A percentile compares a stretch with the other conserved stretches of the same genome.
Evolutionary conservation across 2,329 filamentous ascomycete genomes (phyloP).

Genomic region (Monosporascus sp.): DNA sequence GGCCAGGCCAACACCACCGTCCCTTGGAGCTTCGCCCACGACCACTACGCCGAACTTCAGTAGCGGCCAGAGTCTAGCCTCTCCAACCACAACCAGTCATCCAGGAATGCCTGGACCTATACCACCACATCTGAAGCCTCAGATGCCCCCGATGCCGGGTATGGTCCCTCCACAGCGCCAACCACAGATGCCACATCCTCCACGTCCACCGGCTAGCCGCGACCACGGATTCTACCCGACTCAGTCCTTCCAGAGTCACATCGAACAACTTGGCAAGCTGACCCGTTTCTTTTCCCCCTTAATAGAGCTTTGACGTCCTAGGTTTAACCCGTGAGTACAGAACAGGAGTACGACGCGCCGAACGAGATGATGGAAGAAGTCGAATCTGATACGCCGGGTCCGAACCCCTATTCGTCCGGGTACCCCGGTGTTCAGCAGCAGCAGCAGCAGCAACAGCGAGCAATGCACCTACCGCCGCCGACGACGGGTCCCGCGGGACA

Average conservation of each 20-base stretch:
- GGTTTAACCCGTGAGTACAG: conserved; percentile 66
- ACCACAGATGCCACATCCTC: conserved; percentile 28
- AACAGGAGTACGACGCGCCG: conserved; percentile 94
- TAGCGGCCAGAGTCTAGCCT: conserved; percentile 31
- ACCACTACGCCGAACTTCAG: conserved; percentile 40
- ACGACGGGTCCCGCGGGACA: conserved; percentile 35
- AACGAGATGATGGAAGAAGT: conserved; percentile 83
- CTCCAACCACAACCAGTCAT: conserved; percentile 44
- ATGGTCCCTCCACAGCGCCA: conserved; percentile 30
- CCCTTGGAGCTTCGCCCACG: conserved; percentile 59
- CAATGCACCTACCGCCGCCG: conserved; percentile 33
- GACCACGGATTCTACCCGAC: conserved; percentile 64
- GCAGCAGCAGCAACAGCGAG: conserved; percentile 33
- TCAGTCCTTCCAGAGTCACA: conserved; percentile 82
- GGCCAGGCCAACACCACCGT: conserved; percentile 76
- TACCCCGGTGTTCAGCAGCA: conserved; percentile 38
- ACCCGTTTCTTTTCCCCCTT: conserved; percentile 44
- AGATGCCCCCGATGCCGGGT: conserved; percentile 28
- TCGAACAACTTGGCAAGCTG: conserved; percentile 90
- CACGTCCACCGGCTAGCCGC: conserved; percentile 36
- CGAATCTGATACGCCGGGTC: conserved; percentile 64
- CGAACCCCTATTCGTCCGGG: conserved; percentile 58
- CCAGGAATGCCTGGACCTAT: conserved; percentile 37
- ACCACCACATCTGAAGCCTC: conserved; percentile 36
- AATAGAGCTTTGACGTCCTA: conserved; percentile 62